These are phyloP conservation scores for Candolleomyces aberdarensis DNA, from an alignment of 768 basidiomycete species.

Conservation along the genomic window DNA sequence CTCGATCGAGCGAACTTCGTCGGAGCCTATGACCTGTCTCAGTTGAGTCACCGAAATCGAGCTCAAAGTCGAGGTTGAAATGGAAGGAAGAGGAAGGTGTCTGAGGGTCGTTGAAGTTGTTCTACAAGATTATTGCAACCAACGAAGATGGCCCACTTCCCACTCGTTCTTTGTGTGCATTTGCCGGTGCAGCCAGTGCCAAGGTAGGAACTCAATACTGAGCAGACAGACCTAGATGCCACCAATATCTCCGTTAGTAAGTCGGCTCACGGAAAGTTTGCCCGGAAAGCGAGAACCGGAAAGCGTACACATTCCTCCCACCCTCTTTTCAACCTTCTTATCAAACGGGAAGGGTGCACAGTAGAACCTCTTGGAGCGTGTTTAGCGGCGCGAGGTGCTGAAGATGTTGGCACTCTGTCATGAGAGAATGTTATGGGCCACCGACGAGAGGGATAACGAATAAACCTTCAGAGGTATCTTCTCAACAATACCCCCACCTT, in stretches of 20 bases:
- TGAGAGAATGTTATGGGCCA: slow-evolving; percentile 32
- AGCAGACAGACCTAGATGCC: no score
- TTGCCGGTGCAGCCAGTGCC: no score
- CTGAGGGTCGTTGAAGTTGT: no score
- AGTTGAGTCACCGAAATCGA: no score
- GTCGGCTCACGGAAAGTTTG: background rate
- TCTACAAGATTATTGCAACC: no score
- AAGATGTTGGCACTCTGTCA: slow-evolving; percentile 49
- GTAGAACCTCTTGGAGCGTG: slow-evolving; percentile 28
- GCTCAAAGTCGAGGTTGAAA: no score
- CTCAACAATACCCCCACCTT: slow-evolving; percentile 38
- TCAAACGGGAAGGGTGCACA: slow-evolving; percentile 35
- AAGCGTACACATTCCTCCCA: background rate
- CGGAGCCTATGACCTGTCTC: slow-evolving; percentile 20
- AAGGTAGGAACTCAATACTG: no score
- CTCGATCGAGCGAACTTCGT: slow-evolving; percentile 54
- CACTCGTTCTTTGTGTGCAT: no score
- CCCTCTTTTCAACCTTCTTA: slow-evolving; percentile 1
- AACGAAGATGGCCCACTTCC: no score
- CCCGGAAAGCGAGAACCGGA: background rate
- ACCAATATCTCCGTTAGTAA: background rate
- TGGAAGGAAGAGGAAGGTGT: no score
- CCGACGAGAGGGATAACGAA: no score
- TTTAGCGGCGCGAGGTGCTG: slow-evolving; percentile 45
- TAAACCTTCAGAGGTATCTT: background rate